phyloP scores from a whole-genome alignment of 352 stramenopile species.

The Pythium dissimile region DNA sequence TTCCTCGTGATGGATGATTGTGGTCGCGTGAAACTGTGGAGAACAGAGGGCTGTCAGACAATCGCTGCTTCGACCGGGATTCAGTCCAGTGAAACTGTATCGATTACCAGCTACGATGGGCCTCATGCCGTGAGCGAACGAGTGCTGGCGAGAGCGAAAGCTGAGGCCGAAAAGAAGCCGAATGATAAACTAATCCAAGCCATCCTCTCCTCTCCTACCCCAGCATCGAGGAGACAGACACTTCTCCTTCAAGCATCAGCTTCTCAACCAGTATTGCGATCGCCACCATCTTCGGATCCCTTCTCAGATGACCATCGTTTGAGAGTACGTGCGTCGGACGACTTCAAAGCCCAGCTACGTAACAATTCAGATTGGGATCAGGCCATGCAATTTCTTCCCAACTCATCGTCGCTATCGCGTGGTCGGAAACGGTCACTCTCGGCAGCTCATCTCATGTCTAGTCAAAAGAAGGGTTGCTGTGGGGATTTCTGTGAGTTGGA shows the following conservation, averaged over 20 bases:
- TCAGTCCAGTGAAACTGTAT: background rate
- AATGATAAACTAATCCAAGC: constrained; percentile 68
- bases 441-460: constrained; percentile 64
- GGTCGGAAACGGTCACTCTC: constrained; percentile 46
- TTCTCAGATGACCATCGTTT: constrained; percentile 27
- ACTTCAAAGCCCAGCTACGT: constrained; percentile 23
- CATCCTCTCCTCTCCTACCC: constrained; percentile 61
- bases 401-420: constrained; percentile 53
- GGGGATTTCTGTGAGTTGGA: constrained; percentile 66
- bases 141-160: constrained; percentile 51
- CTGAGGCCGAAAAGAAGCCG: constrained; percentile 39
- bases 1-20: constrained; percentile 59
- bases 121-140: constrained; percentile 59
- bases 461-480: constrained; percentile 67
- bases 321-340: background rate
- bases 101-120: constrained; percentile 34
- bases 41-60: constrained; percentile 49
- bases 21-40: constrained; percentile 51
- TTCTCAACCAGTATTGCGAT: constrained; percentile 26
- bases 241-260: constrained; percentile 29
- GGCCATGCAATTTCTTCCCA: constrained; percentile 50
- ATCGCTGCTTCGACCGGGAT: constrained; percentile 21
- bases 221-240: constrained; percentile 26
- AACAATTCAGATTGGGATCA: constrained; percentile 45
- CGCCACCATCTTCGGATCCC: constrained; percentile 19